A percentile compares a stretch with the other conserved stretches of the same genome.
Conservation (phyloP, 495 filamentous ascomycete genomes). For the Aspergillus indologenus region DNA sequence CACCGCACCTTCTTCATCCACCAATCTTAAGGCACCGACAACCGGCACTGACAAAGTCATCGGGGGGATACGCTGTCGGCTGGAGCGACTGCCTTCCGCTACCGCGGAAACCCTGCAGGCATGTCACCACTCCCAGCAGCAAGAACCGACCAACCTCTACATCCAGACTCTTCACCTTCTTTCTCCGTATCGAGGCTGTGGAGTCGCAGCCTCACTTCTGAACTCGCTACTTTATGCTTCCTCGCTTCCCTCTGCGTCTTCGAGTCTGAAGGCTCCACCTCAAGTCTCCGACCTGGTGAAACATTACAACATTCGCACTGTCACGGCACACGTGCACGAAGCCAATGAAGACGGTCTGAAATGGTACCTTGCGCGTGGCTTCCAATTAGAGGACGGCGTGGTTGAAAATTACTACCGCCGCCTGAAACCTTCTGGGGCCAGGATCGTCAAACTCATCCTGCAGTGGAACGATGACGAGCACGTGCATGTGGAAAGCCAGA, state of each 20-base stretch:
- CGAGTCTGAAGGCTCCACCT: slow-evolving; percentile 14
- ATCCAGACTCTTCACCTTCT: slow-evolving; percentile 83
- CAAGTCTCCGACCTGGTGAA: slow-evolving; percentile 48
- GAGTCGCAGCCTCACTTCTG: slow-evolving; percentile 75
- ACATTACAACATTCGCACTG: slow-evolving; percentile 47
- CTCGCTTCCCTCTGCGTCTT: slow-evolving; percentile 28
- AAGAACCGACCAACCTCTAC: slow-evolving; percentile 59
- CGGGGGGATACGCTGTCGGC: slow-evolving; percentile 79
- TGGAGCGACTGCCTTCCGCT: slow-evolving; percentile 51
- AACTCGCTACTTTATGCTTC: slow-evolving; percentile 51
- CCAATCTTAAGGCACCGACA: slow-evolving; percentile 16
- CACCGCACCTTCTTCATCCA: not conserved
- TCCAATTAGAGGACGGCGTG: slow-evolving; percentile 55
- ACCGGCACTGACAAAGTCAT: slow-evolving; percentile 58
- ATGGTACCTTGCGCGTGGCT: slow-evolving; percentile 87
- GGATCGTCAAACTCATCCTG: slow-evolving; percentile 60
- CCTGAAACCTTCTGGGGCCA: slow-evolving; percentile 75
- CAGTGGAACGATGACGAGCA: slow-evolving; percentile 24
- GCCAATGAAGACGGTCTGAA: slow-evolving; percentile 78
- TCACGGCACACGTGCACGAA: slow-evolving; percentile 94
- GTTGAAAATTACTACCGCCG: slow-evolving; percentile 80
- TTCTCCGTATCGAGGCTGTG: slow-evolving; percentile 74
- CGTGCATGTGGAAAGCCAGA: slow-evolving; percentile 1
- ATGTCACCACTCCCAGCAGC: slow-evolving; percentile 29
- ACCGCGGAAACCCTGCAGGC: slow-evolving; percentile 14